Conservation (phyloP, 768 basidiomycete genomes). For the Pleurotus giganteus region DNA sequence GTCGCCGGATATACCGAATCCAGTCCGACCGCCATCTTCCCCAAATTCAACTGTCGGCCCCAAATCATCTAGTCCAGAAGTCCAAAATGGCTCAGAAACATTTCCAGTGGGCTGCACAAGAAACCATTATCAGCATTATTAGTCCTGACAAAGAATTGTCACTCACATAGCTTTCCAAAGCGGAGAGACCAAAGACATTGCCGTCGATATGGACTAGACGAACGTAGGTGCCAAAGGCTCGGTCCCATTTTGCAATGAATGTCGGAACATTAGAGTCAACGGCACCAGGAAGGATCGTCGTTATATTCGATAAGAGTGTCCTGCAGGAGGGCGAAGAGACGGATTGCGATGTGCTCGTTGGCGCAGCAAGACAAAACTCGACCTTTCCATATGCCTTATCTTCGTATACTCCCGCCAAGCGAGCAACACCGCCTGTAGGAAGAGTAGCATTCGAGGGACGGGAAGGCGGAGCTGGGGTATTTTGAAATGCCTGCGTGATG, state of each 20-base stretch:
- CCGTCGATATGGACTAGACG: constrained; percentile 22
- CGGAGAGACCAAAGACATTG: constrained; percentile 20
- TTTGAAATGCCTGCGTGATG: not conserved
- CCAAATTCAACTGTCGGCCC: constrained; percentile 17
- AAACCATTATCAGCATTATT: not conserved
- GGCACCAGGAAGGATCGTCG: constrained; percentile 19
- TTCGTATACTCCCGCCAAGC: constrained; percentile 11
- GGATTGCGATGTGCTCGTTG: not conserved
- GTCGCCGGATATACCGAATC: constrained; percentile 16
- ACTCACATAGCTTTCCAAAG: constrained; percentile 18
- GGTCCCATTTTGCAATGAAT: constrained; percentile 19
- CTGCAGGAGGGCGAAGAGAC: constrained; percentile 15
- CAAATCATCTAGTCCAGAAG: not conserved
- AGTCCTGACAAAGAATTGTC: not conserved
- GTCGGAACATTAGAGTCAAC: constrained; percentile 21
- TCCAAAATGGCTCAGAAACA: constrained; percentile 20
- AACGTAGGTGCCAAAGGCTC: constrained; percentile 17
- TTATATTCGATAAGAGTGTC: constrained; percentile 14
- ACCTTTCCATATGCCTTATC: constrained; percentile 12
- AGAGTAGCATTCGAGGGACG: constrained; percentile 6
- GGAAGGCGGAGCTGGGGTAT: constrained; percentile 4
- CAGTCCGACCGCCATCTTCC: constrained; percentile 9
- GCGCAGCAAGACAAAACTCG: constrained; percentile 13
- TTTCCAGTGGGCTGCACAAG: constrained; percentile 17
- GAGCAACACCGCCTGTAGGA: constrained; percentile 8